Evolutionary conservation across 129 eudicot genomes (phyloP).

Genomic region (Tagetes erecta): DNA sequence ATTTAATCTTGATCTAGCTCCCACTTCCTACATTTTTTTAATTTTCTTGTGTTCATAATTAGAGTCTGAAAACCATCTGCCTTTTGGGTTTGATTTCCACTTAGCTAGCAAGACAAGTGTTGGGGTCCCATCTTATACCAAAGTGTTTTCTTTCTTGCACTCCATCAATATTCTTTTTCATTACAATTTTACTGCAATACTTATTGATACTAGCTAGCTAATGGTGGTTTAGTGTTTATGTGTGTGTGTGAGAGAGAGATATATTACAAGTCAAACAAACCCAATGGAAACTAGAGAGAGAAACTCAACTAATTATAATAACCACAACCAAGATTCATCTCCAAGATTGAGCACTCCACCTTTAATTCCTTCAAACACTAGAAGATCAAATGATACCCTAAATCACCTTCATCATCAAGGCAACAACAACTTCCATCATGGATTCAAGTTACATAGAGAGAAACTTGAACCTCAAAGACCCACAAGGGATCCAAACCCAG

Average conservation of each 20-base stretch:
- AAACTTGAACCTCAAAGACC: conserved; percentile 23
- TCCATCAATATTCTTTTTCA: conserved; percentile 33
- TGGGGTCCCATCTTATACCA: conserved; percentile 35
- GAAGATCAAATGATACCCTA: conserved; percentile 27
- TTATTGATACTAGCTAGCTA: not conserved
- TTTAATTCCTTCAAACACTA: conserved; percentile 20
- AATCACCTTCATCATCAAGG: conserved; percentile 28
- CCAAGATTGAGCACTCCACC: conserved; percentile 32
- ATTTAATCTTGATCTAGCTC: conserved; percentile 1
- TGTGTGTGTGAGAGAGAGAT: conserved; percentile 10
- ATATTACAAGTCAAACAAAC: conserved; percentile 33
- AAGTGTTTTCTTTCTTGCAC: conserved; percentile 33
- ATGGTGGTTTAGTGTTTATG: conserved; percentile 24
- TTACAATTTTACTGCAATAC: conserved; percentile 22
- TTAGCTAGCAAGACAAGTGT: conserved; percentile 34
- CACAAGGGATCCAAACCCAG: conserved; percentile 32
- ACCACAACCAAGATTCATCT: conserved; percentile 40
- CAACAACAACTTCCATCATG: conserved; percentile 22
- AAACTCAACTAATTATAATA: conserved; percentile 36
- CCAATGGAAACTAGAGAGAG: conserved; percentile 54
- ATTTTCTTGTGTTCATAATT: conserved; percentile 23
- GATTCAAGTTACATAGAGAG: conserved; percentile 31
- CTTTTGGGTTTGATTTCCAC: conserved; percentile 20
- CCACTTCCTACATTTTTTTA: conserved; percentile 8
- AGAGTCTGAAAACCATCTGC: not conserved